A percentile compares a stretch with the other conserved stretches of the same genome.
phyloP scores from a whole-genome alignment of 805 yeast species.

The Metschnikowia koreensis region DNA sequence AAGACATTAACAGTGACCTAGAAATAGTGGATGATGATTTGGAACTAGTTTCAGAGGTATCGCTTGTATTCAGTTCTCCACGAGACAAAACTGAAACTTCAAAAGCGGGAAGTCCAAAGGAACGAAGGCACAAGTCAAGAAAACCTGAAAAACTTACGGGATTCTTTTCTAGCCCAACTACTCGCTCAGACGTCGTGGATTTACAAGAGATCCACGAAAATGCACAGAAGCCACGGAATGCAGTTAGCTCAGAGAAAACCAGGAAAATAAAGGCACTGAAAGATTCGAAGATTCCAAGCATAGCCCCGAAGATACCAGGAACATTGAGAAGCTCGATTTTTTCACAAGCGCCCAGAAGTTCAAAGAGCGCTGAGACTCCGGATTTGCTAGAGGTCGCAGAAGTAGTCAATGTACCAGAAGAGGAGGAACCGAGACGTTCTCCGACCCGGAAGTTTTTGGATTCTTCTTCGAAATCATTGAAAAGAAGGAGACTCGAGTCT shows the following conservation, averaged over 20 bases:
- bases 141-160: background rate
- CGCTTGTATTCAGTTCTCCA: conserved; percentile 6
- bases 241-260: background rate
- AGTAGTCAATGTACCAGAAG: conserved; percentile 4
- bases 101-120: background rate
- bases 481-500: conserved; percentile 4
- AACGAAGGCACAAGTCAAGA: background rate
- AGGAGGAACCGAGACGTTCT: background rate
- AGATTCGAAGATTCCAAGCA: background rate
- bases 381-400: background rate
- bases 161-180: background rate
- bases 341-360: background rate
- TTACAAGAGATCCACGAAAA: background rate
- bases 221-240: background rate
- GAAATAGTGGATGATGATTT: conserved; percentile 14
- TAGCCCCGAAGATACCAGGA: background rate
- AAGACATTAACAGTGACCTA: conserved; percentile 5
- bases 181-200: background rate
- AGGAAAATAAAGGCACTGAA: background rate
- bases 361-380: background rate
- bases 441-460: background rate
- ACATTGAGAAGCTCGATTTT: background rate
- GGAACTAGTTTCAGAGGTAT: conserved; percentile 10
- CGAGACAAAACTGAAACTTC: background rate
- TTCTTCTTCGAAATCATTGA: background rate